Base-by-base conservation (phyloP, 495 filamentous ascomycete species). In the Annulohypoxylon moriforme region DNA sequence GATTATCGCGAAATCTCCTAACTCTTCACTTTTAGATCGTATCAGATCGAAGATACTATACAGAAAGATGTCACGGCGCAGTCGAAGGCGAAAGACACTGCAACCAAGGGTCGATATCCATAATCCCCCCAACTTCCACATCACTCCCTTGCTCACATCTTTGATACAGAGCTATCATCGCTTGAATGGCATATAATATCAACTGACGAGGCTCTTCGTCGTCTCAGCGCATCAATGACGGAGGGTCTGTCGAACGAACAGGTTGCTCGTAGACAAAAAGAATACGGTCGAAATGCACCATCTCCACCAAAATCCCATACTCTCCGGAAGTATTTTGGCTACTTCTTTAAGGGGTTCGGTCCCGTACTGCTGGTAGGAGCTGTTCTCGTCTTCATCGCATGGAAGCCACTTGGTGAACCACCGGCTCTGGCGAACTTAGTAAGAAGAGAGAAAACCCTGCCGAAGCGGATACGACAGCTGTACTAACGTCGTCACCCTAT, bases 321-420 rank as follows among this genome's bases (percentile, higher is more conserved):
- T 22, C 65, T 89, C 57, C 80, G 81, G 44, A 87, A 88, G 68
- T 84, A 87, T 22, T 81, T 92, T 6, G 84, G 85, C 20, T 93
- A 93, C 75, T 85, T 92, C 75, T 93, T 92, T 75, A 88, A 87
- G 56, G 91, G 91, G 20, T 92, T 92, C 69, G 89, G 91, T 2
- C 83, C 87, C 2, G 83, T 93, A 27, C 84, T 93, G 5, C 80
- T 91, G 4, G 75, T 88, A 31, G 90, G 89, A 13, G 80, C 83
- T 24, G 84, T 92, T 25, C 82, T 93, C 4, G 88, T 92, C 55
- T 90, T 91, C 71, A 74, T 92, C 44, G 83, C 87, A 6, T 93
- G 89, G 90, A 89, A 88, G 49, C 91, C 91, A 4, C 86, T 92
- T 0, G 90, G 90, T 0, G 55, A 91, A 10, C 91, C 90, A 1